Conservation (phyloP, 192 early-diverging fungal genomes). For the Spizellomyces punctatus region DNA sequence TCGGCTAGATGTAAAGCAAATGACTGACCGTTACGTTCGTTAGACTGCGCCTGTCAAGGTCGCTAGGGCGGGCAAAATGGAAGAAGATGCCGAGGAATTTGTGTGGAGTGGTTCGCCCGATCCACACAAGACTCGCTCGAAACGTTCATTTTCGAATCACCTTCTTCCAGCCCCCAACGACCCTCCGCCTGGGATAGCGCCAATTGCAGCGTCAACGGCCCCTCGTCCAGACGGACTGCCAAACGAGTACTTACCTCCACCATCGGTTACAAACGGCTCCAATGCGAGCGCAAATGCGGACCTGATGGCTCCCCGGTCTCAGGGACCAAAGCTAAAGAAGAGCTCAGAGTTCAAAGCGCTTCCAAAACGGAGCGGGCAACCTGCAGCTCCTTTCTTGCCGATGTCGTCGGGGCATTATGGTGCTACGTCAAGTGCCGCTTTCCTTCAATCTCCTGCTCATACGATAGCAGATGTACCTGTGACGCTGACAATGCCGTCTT, state of each 20-base stretch:
- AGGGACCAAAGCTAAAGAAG: slow-evolving; percentile 10
- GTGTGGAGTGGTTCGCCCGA: slow-evolving; percentile 29
- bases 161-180: slow-evolving; percentile 16
- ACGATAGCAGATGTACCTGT: background rate
- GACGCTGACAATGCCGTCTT: background rate
- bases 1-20: no score
- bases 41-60: background rate
- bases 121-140: slow-evolving; percentile 6
- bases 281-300: background rate
- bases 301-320: no score
- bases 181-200: slow-evolving; percentile 11
- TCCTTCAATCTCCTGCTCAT: background rate
- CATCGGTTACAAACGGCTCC: background rate
- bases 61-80: background rate
- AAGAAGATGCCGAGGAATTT: slow-evolving; percentile 23
- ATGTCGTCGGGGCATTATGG: slow-evolving; percentile 3
- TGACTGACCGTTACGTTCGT: no score
- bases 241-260: slow-evolving; percentile 6
- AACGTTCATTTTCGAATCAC: slow-evolving; percentile 18
- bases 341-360: slow-evolving; percentile 10
- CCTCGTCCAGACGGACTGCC: background rate
- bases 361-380: background rate
- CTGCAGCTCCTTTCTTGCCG: background rate
- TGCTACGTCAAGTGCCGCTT: background rate
- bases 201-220: slow-evolving; percentile 1